Evolutionary conservation across 202 grass and related monocot species (phyloP), one percentile per base, ranked within the genome.

Genomic region (Digitaria exilis): DNA sequence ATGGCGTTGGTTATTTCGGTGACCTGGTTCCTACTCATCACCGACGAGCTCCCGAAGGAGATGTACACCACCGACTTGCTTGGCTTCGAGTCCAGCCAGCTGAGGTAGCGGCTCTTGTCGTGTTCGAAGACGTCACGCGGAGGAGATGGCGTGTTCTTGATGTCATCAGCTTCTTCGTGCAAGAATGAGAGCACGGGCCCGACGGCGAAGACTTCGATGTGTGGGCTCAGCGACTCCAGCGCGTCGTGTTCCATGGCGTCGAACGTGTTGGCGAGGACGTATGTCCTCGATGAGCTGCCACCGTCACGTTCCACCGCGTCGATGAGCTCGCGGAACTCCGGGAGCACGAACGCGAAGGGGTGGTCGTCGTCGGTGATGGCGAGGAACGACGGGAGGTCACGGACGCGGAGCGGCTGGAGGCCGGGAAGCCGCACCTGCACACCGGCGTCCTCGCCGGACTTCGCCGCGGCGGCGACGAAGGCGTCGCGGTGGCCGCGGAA

Each of bases 321-420:
- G 37, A 97, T 76, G 45, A 88, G 84, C 37, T 83, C 86, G 8
- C 61, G 28, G 71, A 96, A 93, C 80, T 82, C 82, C 31, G 79
- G 58, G 41, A 93, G 73, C 2, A 89, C 18, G 52, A 60, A 78
- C 18, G 81, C 80, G 30, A 85, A 91, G 2, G 86, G 80, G 85
- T 96, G 56, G 56, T 90, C 91, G 1, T 90, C 86, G 50, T 70
- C 63, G 63, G 83, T 84, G 28, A 79, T 69, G 80, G 80, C 62
- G 76, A 97, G 82, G 77, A 97, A 94, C 35, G 91, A 90, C 29
- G 94, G 94, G 34, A 97, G 79, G 79, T 94, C 91, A 25, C 85
- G 75, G 73, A 85, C 61, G 13, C 73, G 54, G 37, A 97, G 83
- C 6, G 69, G 73, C 18, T 77, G 89, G 76, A 92, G 78, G 9